Base-by-base conservation (phyloP, 495 filamentous ascomycete genomes). In the Hyaloscypha finlandica region DNA sequence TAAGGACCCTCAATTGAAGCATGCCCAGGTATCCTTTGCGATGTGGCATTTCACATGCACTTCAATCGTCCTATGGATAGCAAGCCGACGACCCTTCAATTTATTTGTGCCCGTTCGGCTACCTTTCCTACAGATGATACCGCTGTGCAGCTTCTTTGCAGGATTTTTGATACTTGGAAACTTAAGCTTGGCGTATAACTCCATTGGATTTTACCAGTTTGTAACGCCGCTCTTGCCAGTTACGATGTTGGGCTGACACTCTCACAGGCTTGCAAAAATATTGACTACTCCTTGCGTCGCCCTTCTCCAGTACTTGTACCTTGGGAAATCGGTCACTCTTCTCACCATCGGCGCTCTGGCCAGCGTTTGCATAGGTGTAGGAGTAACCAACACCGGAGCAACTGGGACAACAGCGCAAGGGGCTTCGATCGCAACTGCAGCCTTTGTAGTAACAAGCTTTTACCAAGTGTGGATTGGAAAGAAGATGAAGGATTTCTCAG, bases 31-130 rank as follows among this genome's bases (percentile, higher is more conserved):
- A 22, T 61, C 65, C 8, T 73, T 74, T 33, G 73, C 73, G 6
- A 77, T 77, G 73, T 79, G 76, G 75, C 77, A 79, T 69, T 79
- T 79, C 69, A 71, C 72, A n/a, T 76, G 75, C 62, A 79, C 77
- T 14, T 63, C 71, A 12, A 66, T 73, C 30, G 74, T 75, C 8
- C 71, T 79, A 25, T 79, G 66, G 64, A 58, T 77, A 33, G 70
- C 75, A 6, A 72, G 66, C 58, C 70, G 67, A 5, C 63, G 63
- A 6, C 76, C 77, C 16, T 77, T 79, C 73, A 69, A 74, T 62
- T 73, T 76, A 53, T 79, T 79, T 69, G 72, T 74, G 30, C 70
- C 72, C 11, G 59, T 79, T 51, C 74, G 75, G 16, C 62, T 79
- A 11, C 73, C 75, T 9, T 73, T 77, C 45, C 64, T 76, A 59